Evolutionary conservation across 768 basidiomycete genomes (phyloP), one percentile per base, ranked within the genome.

Genomic region (Lactifluus hygrophoroides): DNA sequence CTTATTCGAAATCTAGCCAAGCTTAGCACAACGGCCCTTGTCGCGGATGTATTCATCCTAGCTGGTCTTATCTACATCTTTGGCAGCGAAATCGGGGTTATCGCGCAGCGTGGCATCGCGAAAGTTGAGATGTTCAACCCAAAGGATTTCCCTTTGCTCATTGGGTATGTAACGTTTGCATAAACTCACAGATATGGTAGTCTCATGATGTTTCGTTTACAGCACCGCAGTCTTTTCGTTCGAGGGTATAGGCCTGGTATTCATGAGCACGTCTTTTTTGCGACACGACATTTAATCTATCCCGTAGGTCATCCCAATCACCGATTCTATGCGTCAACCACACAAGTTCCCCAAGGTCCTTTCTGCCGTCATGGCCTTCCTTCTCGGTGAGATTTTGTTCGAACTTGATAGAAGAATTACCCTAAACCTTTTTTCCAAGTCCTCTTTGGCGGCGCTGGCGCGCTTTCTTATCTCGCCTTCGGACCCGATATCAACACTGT

Each of bases 141-240:
- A 3, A 86, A 82, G 67, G 87, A 91, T 63, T 99, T 92, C 75
- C 86, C 95, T 0, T 74, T 98, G 19, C 82, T 99, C 60, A 88
- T 99, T 57, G 96, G 93, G 88, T 90, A 65, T 64, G 35, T 56
- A 23, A 5, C n/a, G 40, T 11, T 58, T 19, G 11, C 50, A 6
- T n/a, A 21, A 46, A 14, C 37, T 13, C 5, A n/a, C 13, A 25
- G 4, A 47, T 47, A 63, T 23, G 3, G 11, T 27, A n/a, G 35
- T 43, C 40, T 5, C 61, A 56, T 16, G 27, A 17, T 37, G 43
- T 61, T 40, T 61, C 44, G 57, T 21, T 47, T n/a, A 27, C 60
- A 92, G 94, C 8, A 97, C 96, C 23, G 95, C 96, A 3, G 95
- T 97, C 30, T 98, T 98, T 72, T 92, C 96, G 1, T 99, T 98